Percentiles rank a stretch among this genome's conserved stretches.
phyloP scores from a whole-genome alignment of 495 filamentous ascomycete species.

The Penicillium verhagenii region DNA sequence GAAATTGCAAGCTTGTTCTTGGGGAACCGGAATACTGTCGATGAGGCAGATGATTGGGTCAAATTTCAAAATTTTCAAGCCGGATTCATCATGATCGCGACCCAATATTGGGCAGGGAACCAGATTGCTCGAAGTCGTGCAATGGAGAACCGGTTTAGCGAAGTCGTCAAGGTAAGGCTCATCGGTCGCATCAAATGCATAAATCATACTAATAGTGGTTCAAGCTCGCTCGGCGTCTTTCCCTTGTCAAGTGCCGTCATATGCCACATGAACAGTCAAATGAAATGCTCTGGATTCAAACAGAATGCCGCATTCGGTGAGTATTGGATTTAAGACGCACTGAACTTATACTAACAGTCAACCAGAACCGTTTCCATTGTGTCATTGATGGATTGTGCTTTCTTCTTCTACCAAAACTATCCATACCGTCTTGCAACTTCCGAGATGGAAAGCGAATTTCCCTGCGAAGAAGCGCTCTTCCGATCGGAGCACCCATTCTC shows the following conservation, averaged over 20 bases:
- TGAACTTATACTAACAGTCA: constrained; percentile 8
- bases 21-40: constrained; percentile 19
- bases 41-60: constrained; percentile 32
- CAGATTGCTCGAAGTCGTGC: constrained; percentile 39
- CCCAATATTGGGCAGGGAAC: constrained; percentile 50
- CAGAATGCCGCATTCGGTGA: constrained; percentile 45
- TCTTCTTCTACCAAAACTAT: constrained; percentile 47
- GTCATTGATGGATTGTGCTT: constrained; percentile 42
- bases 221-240: constrained; percentile 39
- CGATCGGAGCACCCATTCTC: constrained; percentile 39
- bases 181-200: neutral
- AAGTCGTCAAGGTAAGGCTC: constrained; percentile 37
- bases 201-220: neutral
- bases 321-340: neutral
- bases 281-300: constrained; percentile 45
- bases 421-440: constrained; percentile 38
- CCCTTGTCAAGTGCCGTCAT: constrained; percentile 36
- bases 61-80: constrained; percentile 47
- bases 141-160: constrained; percentile 46
- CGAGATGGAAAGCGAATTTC: constrained; percentile 43
- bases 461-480: constrained; percentile 39
- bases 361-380: constrained; percentile 39
- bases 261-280: constrained; percentile 24
- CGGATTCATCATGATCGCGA: constrained; percentile 39
- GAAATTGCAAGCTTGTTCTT: constrained; percentile 36